These are phyloP conservation scores for Mortierella sp. DNA, from an alignment of 371 early-diverging fungal species.

Conservation along the genomic window DNA sequence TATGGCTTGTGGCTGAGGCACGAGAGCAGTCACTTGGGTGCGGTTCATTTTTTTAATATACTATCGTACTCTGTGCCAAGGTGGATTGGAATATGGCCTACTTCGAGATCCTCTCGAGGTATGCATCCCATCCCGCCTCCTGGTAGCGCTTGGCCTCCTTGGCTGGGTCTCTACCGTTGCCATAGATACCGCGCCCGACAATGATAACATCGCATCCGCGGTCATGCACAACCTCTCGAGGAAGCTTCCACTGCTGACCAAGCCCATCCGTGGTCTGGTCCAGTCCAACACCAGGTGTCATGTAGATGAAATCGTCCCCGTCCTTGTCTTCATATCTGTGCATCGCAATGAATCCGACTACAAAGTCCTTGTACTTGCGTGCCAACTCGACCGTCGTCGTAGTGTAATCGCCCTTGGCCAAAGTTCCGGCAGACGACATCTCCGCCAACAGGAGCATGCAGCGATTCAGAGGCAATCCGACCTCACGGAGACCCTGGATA, in stretches of 20 bases:
- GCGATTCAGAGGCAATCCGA: slow-evolving; percentile 85
- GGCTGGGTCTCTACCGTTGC: slow-evolving; percentile 76
- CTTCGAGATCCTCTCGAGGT: slow-evolving; percentile 71
- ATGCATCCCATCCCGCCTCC: slow-evolving; percentile 96
- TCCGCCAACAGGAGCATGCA: slow-evolving; percentile 93
- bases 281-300: slow-evolving; percentile 96
- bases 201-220: slow-evolving; percentile 95
- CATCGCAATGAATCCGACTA: slow-evolving; percentile 95
- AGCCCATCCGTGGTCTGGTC: slow-evolving; percentile 85
- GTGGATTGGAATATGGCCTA: slow-evolving; percentile 10
- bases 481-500: slow-evolving; percentile 88
- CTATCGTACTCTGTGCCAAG: too few species aligned
- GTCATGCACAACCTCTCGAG: slow-evolving; percentile 85
- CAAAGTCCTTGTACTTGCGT: slow-evolving; percentile 85
- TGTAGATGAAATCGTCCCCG: slow-evolving; percentile 86
- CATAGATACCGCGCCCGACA: slow-evolving; percentile 97
- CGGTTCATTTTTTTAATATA: too few species aligned
- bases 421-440: slow-evolving; percentile 93
- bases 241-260: slow-evolving; percentile 96
- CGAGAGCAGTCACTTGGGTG: too few species aligned
- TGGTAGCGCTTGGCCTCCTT: slow-evolving; percentile 84
- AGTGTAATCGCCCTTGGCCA: slow-evolving; percentile 87
- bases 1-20: too few species aligned
- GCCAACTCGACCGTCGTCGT: slow-evolving; percentile 90
- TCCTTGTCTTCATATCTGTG: slow-evolving; percentile 69